Evolutionary conservation across 2,329 filamentous ascomycete genomes (phyloP), one percentile per base, ranked within the genome.

Genomic region (Fusarium sp.): DNA sequence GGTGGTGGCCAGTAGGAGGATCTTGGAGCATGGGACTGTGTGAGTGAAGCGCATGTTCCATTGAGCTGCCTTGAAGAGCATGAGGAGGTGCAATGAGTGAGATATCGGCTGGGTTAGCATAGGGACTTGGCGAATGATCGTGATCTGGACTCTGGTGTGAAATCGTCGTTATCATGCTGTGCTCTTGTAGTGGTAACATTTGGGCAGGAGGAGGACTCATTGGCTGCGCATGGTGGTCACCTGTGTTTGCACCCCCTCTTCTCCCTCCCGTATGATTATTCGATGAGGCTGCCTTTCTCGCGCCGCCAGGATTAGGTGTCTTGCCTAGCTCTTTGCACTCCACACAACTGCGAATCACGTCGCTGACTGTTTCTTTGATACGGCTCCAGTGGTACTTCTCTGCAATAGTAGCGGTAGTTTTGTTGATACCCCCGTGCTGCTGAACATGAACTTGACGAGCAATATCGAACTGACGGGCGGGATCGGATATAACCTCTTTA

Each of bases 331-430:
- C 94, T 83, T 96, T 97, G 85, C 96, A 98, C 80, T 97, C 92
- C 13, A 89, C 85, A 83, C 96, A 99, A 78, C 96, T 96, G 77
- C 94, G 92, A 83, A 98, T 98, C 77, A 98, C 95, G 81, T 96
- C 92, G 81, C 93, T 96, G 70, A 98, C 96, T 2, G 96, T 98
- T 83, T 98, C 95, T 82, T 98, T 99, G 85, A 98, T 98, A 70
- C 96, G 90, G 54, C 97, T 95, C 96, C 96, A 99, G 84, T 98
- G 96, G 81, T 96, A 98, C 79, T 92, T 93, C 80, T 98, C 94
- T 17, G 96, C 94, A 78, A 99, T 98, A 26, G 91, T 93, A 26
- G 96, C 95, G 2, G 96, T 98, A 1, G 96, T 98, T 85, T 98
- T 98, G 87, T 99, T 99, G 87, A 98, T 98, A 58, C 96, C 96